phyloP scores from a whole-genome alignment of 192 early-diverging fungal genomes.

The Allomyces arbusculus region DNA sequence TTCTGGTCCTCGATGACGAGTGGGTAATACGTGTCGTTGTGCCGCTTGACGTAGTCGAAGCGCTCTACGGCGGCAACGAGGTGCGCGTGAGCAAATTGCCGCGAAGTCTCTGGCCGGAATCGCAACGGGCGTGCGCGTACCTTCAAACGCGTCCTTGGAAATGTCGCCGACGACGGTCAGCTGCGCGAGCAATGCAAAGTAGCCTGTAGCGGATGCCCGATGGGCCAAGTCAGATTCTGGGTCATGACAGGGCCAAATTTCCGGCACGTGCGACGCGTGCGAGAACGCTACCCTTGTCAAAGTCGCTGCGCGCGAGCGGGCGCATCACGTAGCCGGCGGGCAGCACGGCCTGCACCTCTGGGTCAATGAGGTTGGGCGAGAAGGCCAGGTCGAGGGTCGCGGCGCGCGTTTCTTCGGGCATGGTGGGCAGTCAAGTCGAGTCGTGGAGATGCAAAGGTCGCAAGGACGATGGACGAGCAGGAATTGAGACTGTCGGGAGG shows the following conservation, averaged over 20 bases:
- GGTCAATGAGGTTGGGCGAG: slow-evolving; percentile 42
- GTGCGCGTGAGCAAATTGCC: not conserved
- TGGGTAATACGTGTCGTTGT: slow-evolving; percentile 47
- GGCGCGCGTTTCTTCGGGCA: no score
- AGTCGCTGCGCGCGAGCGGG: slow-evolving; percentile 57
- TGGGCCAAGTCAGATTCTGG: no score
- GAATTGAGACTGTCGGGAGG: no score
- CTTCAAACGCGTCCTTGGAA: slow-evolving; percentile 41
- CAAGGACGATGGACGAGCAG: no score
- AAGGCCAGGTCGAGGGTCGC: slow-evolving; percentile 25
- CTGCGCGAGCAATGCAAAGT: slow-evolving; percentile 33
- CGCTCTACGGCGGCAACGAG: slow-evolving; percentile 21
- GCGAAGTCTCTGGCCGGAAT: not conserved
- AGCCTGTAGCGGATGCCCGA: slow-evolving; percentile 15
- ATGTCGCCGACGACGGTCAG: slow-evolving; percentile 62
- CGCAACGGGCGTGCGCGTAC: slow-evolving; percentile 10
- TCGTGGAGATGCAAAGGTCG: no score
- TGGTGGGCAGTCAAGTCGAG: no score
- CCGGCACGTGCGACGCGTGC: slow-evolving; percentile 8
- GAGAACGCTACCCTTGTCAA: slow-evolving; percentile 45
- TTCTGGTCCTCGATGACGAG: slow-evolving; percentile 65
- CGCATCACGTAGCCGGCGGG: slow-evolving; percentile 49
- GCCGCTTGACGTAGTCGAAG: slow-evolving; percentile 52
- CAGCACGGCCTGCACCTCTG: slow-evolving; percentile 30
- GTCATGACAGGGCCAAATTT: no score